Base-by-base conservation (phyloP, 371 early-diverging fungal genomes). In the Mucor racemosus region DNA sequence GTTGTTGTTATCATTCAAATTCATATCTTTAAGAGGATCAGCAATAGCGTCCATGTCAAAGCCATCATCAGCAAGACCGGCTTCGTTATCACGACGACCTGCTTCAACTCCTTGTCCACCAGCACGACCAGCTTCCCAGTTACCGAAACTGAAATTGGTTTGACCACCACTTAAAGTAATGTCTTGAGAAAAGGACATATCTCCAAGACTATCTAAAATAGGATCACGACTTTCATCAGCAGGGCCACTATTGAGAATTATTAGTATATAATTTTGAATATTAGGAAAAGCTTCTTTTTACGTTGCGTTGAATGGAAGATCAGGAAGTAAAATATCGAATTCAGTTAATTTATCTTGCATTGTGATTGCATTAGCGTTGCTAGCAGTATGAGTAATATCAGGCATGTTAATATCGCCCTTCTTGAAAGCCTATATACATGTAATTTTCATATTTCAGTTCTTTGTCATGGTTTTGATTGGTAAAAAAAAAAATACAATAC, bases 381-480 rank as follows among this genome's bases (percentile, higher is more conserved):
- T 93, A 5, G 86, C 76, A 26, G 91, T 74, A 26, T 78, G 75
- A 15, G 90, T 85, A 54, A 94, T 94, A 31, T 87, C 88, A 7
- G 94, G 89, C 80, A 97, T 84, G 66, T 97, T 96, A 7, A 95
- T 94, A 15, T 89, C 86, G 5, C 95, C 95, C 6, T 93, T 90
- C 56, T 92, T 84, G 69, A 96, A 97, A 10, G 92, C 92, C 93
- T 88, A 64, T 13, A 36, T 36, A 36, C 36, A n/a, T n/a, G n/a
- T n/a, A n/a, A n/a, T n/a, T n/a, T n/a, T 9, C 4, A 36, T 36
- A 36, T 36, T 36, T 36, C 36, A 36, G 36, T 36, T n/a, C n/a
- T n/a, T n/a, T n/a, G n/a, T n/a, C n/a, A n/a, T 6, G 9, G 36
- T 6, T 4, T 36, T 36, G 36, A 7, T 6, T 44, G n/a, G 4